Conservation (phyloP, 1,139 yeast genomes). For the Yamadazyma sp. region DNA sequence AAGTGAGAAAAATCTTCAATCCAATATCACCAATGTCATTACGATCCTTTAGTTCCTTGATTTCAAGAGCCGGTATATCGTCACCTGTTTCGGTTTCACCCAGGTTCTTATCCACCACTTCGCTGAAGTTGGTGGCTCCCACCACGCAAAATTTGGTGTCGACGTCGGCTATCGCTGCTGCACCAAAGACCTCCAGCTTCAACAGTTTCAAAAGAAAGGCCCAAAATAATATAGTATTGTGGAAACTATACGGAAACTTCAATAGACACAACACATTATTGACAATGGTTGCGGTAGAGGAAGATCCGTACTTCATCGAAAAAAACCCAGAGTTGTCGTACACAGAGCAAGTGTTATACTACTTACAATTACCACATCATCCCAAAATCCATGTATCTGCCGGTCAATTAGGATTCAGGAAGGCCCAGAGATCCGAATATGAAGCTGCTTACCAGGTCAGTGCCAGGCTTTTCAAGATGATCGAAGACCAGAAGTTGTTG, state of each 20-base stretch:
- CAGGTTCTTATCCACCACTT: not conserved
- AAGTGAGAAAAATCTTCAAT: not conserved
- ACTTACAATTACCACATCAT: slow-evolving; percentile 77
- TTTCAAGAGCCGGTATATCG: too few relatives aligned
- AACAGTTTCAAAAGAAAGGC: slow-evolving; percentile 1
- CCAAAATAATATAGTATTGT: slow-evolving; percentile 38
- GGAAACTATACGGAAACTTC: slow-evolving; percentile 76
- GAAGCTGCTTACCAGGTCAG: slow-evolving; percentile 94
- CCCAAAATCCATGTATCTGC: slow-evolving; percentile 66
- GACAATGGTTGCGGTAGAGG: slow-evolving; percentile 71
- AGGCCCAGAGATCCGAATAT: slow-evolving; percentile 82
- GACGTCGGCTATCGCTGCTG: not conserved
- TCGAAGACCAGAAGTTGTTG: slow-evolving; percentile 58
- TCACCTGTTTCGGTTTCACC: not conserved
- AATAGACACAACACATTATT: slow-evolving; percentile 81
- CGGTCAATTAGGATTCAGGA: slow-evolving; percentile 74
- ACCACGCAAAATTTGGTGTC: not conserved
- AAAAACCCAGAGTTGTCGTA: slow-evolving; percentile 59
- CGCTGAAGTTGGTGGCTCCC: not conserved
- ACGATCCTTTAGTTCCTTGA: not conserved
- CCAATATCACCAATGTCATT: not conserved
- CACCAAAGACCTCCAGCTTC: not conserved
- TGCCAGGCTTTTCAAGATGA: slow-evolving; percentile 67
- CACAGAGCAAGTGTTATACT: slow-evolving; percentile 77
- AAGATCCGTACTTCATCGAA: slow-evolving; percentile 58